phyloP scores from a whole-genome alignment of 495 filamentous ascomycete genomes.

The Annulohypoxylon moriforme region DNA sequence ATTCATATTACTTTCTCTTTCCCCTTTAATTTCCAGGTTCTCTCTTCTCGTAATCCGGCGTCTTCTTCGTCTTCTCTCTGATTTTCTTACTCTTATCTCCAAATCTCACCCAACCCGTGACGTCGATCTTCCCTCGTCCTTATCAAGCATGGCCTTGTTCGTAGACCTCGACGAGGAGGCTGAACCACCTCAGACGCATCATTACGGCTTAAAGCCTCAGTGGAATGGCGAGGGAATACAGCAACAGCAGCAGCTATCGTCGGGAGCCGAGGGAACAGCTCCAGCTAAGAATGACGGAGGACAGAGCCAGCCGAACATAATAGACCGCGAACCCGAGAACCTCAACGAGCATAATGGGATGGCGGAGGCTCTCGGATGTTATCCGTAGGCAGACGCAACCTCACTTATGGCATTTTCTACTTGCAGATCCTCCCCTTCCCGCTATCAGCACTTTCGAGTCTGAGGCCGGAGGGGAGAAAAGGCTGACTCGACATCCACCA shows the following conservation, averaged over 20 bases:
- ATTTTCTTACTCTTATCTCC: conserved; percentile 5
- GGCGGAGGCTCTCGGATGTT: conserved; percentile 84
- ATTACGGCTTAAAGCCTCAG: conserved; percentile 44
- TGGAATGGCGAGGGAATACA: conserved; percentile 42
- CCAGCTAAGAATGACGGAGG: conserved; percentile 31
- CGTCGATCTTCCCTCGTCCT: conserved; percentile 14
- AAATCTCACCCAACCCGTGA: not conserved
- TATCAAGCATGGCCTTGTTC: conserved; percentile 68
- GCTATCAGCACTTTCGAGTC: conserved; percentile 23
- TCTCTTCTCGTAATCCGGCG: not conserved
- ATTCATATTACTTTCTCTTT: conserved; percentile 4
- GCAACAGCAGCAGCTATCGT: conserved; percentile 37
- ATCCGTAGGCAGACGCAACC: conserved; percentile 74
- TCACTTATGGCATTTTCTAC: conserved; percentile 42
- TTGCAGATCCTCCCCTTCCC: conserved; percentile 39
- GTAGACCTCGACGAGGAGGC: conserved; percentile 71
- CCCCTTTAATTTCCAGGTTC: conserved; percentile 22
- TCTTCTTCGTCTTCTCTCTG: not conserved
- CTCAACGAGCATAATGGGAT: conserved; percentile 73
- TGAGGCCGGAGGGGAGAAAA: conserved; percentile 33
- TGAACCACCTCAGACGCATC: conserved; percentile 55
- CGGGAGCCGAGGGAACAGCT: conserved; percentile 26
- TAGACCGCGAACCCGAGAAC: conserved; percentile 59
- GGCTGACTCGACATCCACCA: conserved; percentile 54
- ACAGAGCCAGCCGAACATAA: conserved; percentile 32